A percentile compares a stretch with the other conserved stretches of the same genome.
These are phyloP conservation scores for Colletotrichum liriopes DNA, from an alignment of 2,329 filamentous ascomycete species.

Conservation along the genomic window DNA sequence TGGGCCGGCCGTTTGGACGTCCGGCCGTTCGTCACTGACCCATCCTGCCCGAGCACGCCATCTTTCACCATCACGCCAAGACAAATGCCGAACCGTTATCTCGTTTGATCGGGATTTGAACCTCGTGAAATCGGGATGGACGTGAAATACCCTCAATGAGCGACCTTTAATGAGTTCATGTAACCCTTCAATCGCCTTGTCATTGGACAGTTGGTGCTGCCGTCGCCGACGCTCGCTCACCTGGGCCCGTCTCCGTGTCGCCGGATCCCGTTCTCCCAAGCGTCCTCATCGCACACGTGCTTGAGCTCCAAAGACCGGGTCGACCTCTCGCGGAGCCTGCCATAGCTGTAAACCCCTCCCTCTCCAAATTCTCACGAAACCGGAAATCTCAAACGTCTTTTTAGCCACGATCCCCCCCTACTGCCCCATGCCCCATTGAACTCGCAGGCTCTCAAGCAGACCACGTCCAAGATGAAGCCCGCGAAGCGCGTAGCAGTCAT, in stretches of 20 bases:
- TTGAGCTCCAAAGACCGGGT: background rate
- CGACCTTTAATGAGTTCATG: background rate
- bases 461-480: constrained; percentile 12
- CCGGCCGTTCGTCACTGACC: background rate
- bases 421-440: background rate
- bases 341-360: no score
- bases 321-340: background rate
- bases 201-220: background rate
- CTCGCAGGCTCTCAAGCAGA: no score
- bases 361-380: background rate
- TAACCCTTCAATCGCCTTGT: background rate
- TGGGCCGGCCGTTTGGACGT: background rate
- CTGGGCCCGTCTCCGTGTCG: background rate
- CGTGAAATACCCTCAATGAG: background rate
- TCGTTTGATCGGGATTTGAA: constrained; percentile 29
- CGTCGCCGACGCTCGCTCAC: no score
- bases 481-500: constrained; percentile 69
- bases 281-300: background rate
- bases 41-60: constrained; percentile 29
- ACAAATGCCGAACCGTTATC: constrained; percentile 25
- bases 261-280: background rate
- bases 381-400: background rate
- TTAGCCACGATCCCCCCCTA: background rate
- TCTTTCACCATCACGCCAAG: constrained; percentile 41
- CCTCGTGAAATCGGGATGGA: background rate